Evolutionary conservation across 805 yeast species (phyloP).

Genomic region (Lipomyces yamanashiensis): DNA sequence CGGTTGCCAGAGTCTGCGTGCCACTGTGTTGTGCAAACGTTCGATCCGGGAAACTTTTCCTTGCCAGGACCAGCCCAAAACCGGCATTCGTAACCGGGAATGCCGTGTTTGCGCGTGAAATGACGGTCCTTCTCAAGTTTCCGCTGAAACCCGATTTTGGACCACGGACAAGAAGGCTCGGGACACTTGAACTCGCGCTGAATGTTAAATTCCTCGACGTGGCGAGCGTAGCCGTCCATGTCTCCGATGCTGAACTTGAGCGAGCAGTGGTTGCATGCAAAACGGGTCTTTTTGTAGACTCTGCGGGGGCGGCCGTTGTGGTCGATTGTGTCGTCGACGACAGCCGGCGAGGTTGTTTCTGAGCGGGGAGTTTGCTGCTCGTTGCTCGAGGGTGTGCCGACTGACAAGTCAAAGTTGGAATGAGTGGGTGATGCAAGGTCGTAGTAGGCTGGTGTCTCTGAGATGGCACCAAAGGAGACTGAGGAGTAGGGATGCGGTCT

Average conservation of each 20-base stretch:
- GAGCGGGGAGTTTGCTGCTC: background rate
- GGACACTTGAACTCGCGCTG: conserved; percentile 41
- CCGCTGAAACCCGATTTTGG: conserved; percentile 40
- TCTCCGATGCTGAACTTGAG: conserved; percentile 21
- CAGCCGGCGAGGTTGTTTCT: conserved; percentile 1
- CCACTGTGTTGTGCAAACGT: conserved; percentile 41
- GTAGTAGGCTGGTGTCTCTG: no score
- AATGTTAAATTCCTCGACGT: conserved; percentile 26
- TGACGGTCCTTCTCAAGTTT: conserved; percentile 42
- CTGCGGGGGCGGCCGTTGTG: conserved; percentile 33
- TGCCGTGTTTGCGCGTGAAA: conserved; percentile 40
- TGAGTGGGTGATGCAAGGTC: background rate
- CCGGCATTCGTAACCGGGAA: conserved; percentile 41
- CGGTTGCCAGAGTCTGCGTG: conserved; percentile 43
- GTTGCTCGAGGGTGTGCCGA: background rate
- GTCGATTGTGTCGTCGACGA: conserved; percentile 16
- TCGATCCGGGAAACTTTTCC: conserved; percentile 39
- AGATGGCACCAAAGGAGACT: no score
- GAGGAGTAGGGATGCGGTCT: background rate
- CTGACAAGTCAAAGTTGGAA: background rate
- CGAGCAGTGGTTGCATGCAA: conserved; percentile 31
- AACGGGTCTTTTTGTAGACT: conserved; percentile 26
- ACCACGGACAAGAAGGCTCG: conserved; percentile 40
- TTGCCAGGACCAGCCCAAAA: conserved; percentile 39
- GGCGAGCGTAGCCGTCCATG: conserved; percentile 23